Base-by-base conservation (phyloP, 257 asterid genomes). In the Nicotiana noctiflora region DNA sequence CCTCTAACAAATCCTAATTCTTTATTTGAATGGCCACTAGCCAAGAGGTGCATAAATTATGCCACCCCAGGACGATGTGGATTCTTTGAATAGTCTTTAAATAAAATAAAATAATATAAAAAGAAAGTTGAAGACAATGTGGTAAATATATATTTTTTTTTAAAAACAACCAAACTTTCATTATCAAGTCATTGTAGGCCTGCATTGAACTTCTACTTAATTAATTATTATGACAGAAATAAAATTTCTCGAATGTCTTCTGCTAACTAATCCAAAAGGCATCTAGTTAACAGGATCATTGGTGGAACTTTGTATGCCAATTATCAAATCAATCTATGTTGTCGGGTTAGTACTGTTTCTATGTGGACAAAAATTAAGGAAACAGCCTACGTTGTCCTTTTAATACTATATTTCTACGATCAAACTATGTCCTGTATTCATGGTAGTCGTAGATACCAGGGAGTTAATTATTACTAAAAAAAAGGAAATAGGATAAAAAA, bases 11-110 rank as follows among this genome's bases (percentile, higher is more conserved):
- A 72, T 46, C 37, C 23, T 23, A 21, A 72, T 46, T 70, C 57
- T 70, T 70, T 46, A 46, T 44, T 72, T 44, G 27, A 72, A 46
- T 57, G 8, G 8, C 78, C 78, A 72, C 78, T 46, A 72, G 77
- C 57, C 60, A 72, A 12, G 78, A 72, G 78, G 78, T 46, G 15
- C 40, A 46, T 46, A 23, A 72, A 46, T 23, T 46, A 72, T 72
- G 40, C 78, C 78, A 46, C 4, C 40, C 40, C 21, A 21, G 19
- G 37, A 72, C 78, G 60, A 72, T 23, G 59, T 72, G 77, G 77
- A 70, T 44, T 70, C 5, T n/a, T 70, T 40, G 34, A 21, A 72
- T 40, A 40, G 6, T 19, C 19, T 8, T 12, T 46, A 46, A 46
- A 68, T 66, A 66, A 34, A 66, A 37, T 37, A 37, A 37, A 37